A percentile compares a stretch with the other conserved stretches of the same genome.
Evolutionary conservation across 345 rosid species (phyloP).

Genomic region (Aegle marmelos): DNA sequence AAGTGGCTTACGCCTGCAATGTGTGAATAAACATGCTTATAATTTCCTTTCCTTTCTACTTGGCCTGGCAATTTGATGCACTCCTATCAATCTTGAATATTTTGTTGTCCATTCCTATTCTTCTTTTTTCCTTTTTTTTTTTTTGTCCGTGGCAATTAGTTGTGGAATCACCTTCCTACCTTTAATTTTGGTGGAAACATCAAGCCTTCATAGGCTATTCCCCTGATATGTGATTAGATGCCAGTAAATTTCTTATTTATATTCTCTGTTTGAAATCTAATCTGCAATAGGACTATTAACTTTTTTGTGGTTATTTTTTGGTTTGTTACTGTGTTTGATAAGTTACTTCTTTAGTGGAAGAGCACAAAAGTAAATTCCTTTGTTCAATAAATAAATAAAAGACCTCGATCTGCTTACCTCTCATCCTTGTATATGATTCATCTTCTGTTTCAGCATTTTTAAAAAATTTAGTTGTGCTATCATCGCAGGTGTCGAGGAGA

Average conservation of each 20-base stretch:
- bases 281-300: neutral
- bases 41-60: neutral
- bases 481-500: slow-evolving; percentile 70
- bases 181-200: no score
- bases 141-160: neutral
- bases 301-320: neutral
- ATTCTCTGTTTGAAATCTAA: neutral
- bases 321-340: neutral
- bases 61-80: neutral
- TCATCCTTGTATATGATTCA: neutral
- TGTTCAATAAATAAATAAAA: neutral
- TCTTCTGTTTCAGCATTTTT: neutral
- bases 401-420: neutral
- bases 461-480: slow-evolving; percentile 4
- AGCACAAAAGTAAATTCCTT: no score
- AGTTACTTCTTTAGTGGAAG: neutral
- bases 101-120: neutral
- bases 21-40: neutral
- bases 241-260: no score
- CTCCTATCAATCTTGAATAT: neutral
- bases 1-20: neutral
- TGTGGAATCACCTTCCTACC: neutral
- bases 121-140: neutral
- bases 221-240: neutral
- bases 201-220: neutral